phyloP scores from a whole-genome alignment of 1,284 basidiomycete species.

The Ceratobasidium sp. region DNA sequence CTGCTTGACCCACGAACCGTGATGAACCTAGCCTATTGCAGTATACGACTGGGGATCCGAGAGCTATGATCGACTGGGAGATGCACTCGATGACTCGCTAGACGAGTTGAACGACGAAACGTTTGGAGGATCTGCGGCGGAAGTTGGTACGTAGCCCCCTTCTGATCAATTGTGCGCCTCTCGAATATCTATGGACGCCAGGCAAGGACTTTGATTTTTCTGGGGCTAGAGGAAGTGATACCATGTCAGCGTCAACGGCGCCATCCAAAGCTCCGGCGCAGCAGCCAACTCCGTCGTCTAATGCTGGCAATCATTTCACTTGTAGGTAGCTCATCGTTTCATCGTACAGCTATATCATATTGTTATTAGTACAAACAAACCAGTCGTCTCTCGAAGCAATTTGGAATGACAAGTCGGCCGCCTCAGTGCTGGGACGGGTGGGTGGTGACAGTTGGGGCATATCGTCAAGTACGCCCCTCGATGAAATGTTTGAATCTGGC shows the following conservation, averaged over 20 bases:
- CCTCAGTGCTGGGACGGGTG: conserved; percentile 57
- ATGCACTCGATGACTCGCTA: conserved; percentile 82
- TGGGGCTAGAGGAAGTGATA: conserved; percentile 46
- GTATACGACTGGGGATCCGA: conserved; percentile 91
- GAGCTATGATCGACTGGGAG: conserved; percentile 87
- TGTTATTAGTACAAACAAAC: conserved; percentile 11
- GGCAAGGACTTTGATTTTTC: conserved; percentile 94
- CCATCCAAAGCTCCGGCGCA: conserved; percentile 35
- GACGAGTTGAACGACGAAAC: conserved; percentile 97
- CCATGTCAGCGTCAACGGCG: conserved; percentile 33
- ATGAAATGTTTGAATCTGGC: conserved; percentile 42
- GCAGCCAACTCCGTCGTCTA: conserved; percentile 21
- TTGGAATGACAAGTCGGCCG: conserved; percentile 79
- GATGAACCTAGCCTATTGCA: conserved; percentile 50
- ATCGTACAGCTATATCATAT: not conserved
- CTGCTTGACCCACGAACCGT: not conserved
- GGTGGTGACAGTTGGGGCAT: conserved; percentile 7
- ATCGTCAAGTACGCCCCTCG: conserved; percentile 28
- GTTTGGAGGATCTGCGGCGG: conserved; percentile 72
- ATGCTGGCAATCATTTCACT: conserved; percentile 44
- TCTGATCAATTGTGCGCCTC: not conserved
- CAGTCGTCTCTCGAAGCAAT: conserved; percentile 66
- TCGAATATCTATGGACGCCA: conserved; percentile 52
- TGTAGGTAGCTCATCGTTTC: conserved; percentile 11
- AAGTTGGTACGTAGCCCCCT: conserved; percentile 64